A percentile compares a stretch with the other conserved stretches of the same genome.
Evolutionary conservation across 2,329 filamentous ascomycete genomes (phyloP).

Genomic region (Trichophaea hybrida): DNA sequence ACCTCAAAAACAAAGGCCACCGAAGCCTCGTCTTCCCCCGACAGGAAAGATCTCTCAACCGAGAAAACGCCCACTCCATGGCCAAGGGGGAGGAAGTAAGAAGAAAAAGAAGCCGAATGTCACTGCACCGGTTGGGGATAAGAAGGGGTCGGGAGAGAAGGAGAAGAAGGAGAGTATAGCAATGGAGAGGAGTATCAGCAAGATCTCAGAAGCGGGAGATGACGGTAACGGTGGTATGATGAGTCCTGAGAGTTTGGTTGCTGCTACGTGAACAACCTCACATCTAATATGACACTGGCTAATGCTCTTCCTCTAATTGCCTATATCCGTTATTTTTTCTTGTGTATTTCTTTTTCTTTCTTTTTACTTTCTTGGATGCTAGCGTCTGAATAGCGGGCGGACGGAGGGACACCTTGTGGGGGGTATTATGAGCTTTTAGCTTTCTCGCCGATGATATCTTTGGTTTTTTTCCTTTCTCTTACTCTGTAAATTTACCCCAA

Average conservation of each 20-base stretch:
- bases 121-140: constrained; percentile 35
- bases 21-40: constrained; percentile 47
- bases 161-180: constrained; percentile 28
- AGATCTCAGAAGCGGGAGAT: constrained; percentile 40
- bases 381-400: too few relatives aligned
- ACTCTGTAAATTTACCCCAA: too few relatives aligned
- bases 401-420: too few relatives aligned
- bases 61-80: constrained; percentile 66
- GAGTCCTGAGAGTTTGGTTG: constrained; percentile 61
- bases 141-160: constrained; percentile 25
- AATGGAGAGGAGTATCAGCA: constrained; percentile 27
- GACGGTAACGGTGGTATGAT: constrained; percentile 63
- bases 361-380: too few relatives aligned
- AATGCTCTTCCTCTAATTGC: too few relatives aligned
- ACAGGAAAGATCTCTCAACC: constrained; percentile 71
- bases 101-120: constrained; percentile 71
- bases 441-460: too few relatives aligned
- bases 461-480: too few relatives aligned
- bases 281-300: too few relatives aligned
- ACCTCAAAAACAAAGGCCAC: constrained; percentile 71
- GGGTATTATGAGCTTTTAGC: too few relatives aligned
- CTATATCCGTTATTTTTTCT: too few relatives aligned
- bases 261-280: constrained; percentile 8
- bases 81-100: constrained; percentile 70
- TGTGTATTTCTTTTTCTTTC: too few relatives aligned